Conservation (phyloP, 192 early-diverging fungal genomes). For the Coemansia furcata region DNA sequence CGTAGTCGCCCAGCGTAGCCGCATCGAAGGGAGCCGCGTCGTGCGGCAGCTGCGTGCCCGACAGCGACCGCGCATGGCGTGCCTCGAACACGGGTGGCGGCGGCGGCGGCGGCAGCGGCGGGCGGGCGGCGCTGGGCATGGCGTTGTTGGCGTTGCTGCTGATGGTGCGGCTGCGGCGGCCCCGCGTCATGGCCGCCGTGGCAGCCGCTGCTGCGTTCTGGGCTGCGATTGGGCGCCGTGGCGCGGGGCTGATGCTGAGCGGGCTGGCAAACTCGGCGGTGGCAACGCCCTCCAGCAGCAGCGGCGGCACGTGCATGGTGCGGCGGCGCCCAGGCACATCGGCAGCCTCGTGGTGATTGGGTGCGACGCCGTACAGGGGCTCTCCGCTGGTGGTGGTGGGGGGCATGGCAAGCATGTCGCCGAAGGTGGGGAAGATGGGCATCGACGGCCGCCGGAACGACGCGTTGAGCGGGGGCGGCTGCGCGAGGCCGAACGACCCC, state of each 20-base stretch:
- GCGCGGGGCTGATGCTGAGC: too few species aligned
- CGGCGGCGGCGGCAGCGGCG: slow-evolving; percentile 14
- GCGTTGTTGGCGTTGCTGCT: slow-evolving; percentile 18
- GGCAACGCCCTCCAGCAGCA: slow-evolving; percentile 43
- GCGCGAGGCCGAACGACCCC: slow-evolving; percentile 15
- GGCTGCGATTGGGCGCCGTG: too few species aligned
- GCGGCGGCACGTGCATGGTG: slow-evolving; percentile 50
- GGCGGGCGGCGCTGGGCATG: background rate
- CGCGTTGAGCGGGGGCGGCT: slow-evolving; percentile 5
- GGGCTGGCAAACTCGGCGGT: slow-evolving; percentile 21
- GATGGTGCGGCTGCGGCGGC: slow-evolving; percentile 33
- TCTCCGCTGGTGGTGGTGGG: background rate
- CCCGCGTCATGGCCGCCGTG: slow-evolving; percentile 6
- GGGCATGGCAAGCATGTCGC: slow-evolving; percentile 30
- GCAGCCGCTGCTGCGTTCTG: too few species aligned
- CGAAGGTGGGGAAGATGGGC: slow-evolving; percentile 46
- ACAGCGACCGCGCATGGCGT: slow-evolving; percentile 24
- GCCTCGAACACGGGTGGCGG: slow-evolving; percentile 30
- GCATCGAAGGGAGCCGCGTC: slow-evolving; percentile 39
- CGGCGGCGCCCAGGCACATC: slow-evolving; percentile 24
- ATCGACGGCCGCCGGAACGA: slow-evolving; percentile 47
- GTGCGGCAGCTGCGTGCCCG: slow-evolving; percentile 36
- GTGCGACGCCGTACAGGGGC: slow-evolving; percentile 5
- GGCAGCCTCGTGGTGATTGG: slow-evolving; percentile 7
- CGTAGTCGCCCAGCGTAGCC: slow-evolving; percentile 36